Conservation (phyloP, 2,329 filamentous ascomycete species). For the Aureobasidium sp. region DNA sequence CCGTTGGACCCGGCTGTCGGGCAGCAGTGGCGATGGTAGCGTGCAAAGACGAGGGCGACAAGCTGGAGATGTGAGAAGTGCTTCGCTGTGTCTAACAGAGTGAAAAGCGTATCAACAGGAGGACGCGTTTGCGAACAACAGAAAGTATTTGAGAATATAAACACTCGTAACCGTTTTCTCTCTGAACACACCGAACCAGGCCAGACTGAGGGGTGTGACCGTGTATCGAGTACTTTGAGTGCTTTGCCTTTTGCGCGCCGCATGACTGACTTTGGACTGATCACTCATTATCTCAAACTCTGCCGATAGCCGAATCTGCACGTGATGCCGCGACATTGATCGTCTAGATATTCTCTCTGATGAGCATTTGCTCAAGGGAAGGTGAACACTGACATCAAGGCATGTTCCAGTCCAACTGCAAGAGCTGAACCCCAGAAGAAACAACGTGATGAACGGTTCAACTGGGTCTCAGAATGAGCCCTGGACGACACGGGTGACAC, state of each 20-base stretch:
- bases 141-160: background rate
- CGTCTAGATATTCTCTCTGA: background rate
- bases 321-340: background rate
- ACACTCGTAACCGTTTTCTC: background rate
- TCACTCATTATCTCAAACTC: background rate
- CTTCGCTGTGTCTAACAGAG: background rate
- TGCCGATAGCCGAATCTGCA: background rate
- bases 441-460: background rate
- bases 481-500: background rate
- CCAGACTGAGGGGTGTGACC: background rate
- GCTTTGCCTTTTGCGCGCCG: constrained; percentile 4
- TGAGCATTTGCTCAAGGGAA: background rate
- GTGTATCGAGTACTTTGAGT: background rate
- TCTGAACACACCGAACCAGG: constrained; percentile 1
- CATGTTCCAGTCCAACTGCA: background rate
- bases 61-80: background rate
- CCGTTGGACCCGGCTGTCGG: background rate
- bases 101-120: background rate
- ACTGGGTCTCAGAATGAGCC: too few relatives aligned
- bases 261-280: constrained; percentile 2
- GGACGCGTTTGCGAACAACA: background rate
- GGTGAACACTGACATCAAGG: background rate
- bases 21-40: background rate
- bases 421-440: background rate
- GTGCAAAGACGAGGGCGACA: background rate